phyloP scores from a whole-genome alignment of 352 stramenopile genomes.

The Globisporangium okanoganense region DNA sequence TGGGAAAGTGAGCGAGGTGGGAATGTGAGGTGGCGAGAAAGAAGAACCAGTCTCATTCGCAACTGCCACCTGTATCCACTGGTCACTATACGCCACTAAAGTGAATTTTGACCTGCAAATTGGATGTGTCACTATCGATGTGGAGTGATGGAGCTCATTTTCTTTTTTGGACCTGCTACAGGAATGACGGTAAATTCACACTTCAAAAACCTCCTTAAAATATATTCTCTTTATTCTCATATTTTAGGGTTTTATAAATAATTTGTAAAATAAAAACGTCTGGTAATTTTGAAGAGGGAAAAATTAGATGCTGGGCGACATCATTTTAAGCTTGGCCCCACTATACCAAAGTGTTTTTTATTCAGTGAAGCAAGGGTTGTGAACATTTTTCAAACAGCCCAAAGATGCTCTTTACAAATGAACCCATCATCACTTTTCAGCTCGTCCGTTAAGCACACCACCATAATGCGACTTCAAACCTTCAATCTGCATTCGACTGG shows the following conservation, averaged over 20 bases:
- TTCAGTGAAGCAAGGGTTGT: too few species aligned
- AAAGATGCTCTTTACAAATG: too few species aligned
- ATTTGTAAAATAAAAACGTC: too few species aligned
- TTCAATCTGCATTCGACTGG: background rate
- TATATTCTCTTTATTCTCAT: too few species aligned
- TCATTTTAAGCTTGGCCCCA: too few species aligned
- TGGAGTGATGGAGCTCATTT: background rate
- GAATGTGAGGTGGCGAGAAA: background rate
- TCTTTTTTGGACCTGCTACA: background rate
- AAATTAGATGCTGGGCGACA: too few species aligned
- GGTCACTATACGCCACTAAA: background rate
- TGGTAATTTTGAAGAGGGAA: too few species aligned
- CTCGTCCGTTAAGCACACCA: background rate
- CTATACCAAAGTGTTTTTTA: too few species aligned
- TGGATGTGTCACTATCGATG: background rate
- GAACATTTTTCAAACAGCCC: too few species aligned
- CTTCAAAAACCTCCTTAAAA: background rate
- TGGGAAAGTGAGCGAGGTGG: background rate
- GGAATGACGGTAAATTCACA: background rate
- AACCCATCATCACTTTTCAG: too few species aligned
- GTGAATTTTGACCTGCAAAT: background rate
- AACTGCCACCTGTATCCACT: background rate
- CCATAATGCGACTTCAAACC: background rate
- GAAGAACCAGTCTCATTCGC: background rate
- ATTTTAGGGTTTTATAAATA: too few species aligned